Evolutionary conservation across 495 filamentous ascomycete genomes (phyloP).

Genomic region (Geopyxis carbonaria): DNA sequence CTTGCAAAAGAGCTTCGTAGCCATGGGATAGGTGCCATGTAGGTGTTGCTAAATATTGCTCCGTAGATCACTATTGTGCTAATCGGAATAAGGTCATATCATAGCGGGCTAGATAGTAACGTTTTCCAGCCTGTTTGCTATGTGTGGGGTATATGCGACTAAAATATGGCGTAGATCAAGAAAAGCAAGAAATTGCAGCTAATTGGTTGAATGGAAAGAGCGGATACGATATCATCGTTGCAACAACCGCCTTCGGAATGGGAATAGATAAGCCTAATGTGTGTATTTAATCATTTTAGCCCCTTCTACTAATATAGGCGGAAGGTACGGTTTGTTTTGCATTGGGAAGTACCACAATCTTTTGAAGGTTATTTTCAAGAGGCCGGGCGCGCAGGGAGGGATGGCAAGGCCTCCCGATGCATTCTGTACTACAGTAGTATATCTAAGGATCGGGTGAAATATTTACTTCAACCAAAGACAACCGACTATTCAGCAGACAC

Average conservation of each 20-base stretch:
- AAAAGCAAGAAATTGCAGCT: constrained; percentile 45
- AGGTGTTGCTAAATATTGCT: too few relatives aligned
- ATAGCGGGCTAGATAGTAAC: constrained; percentile 45
- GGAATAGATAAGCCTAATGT: constrained; percentile 80
- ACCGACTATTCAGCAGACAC: constrained; percentile 7
- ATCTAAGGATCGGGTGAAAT: constrained; percentile 59
- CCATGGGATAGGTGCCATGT: constrained; percentile 48
- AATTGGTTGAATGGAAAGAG: constrained; percentile 58
- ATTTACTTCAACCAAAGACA: constrained; percentile 36
- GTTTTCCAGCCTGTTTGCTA: too few relatives aligned
- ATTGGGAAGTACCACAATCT: constrained; percentile 80
- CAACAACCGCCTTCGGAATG: constrained; percentile 94
- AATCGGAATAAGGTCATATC: constrained; percentile 34
- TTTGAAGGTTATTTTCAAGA: constrained; percentile 96
- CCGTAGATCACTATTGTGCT: too few relatives aligned
- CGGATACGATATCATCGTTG: constrained; percentile 78
- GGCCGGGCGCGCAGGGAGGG: constrained; percentile 76
- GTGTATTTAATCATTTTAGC: not conserved
- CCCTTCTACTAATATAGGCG: not conserved
- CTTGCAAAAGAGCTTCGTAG: constrained; percentile 47
- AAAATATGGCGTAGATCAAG: constrained; percentile 30
- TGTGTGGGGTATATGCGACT: not conserved
- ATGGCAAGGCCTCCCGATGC: constrained; percentile 69
- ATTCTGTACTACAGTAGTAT: constrained; percentile 78
- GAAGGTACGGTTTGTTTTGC: constrained; percentile 70